Base-by-base conservation (phyloP, 768 basidiomycete species). In the Phylloporus sp. region DNA sequence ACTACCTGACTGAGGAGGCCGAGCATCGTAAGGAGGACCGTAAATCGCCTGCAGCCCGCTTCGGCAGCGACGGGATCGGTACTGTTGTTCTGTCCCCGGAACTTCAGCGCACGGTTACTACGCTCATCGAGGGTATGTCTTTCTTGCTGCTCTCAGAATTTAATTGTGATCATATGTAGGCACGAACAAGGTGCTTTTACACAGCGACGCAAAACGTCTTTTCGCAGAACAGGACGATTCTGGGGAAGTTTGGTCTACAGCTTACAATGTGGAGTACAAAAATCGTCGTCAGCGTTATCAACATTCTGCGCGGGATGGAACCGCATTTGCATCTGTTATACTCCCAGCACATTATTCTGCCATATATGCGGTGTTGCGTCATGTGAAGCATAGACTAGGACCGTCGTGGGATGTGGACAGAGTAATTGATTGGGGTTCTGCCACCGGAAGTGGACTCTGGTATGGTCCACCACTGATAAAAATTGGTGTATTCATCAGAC, bases 281-380 rank as follows among this genome's bases (percentile, higher is more conserved):
- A 84, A 84, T 12, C 70, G 73, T 36, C 70, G 73, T 47, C 85
- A 88, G 61, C 75, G 78, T 31, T 68, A 68, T 50, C 78, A 77
- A 24, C 87, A 88, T 66, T 73, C 73, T 35, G 76, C 79, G 49
- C 77, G 86, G 24, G 88, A 93, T 56, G 90, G 85, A 22, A 84
- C 87, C 23, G 92, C 92, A 5, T 95, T 93, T 65, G 86, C 87
- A 13, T 84, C 88, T 12, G 77, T 94, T 44, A 87, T 85, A n/a
- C 78, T 95, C 56, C 92, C 92, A 1, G 82, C 85, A 4, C 88
- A 93, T 70, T 95, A 88, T 65, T 81, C 90, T 41, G 90, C 84
- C 2, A 86, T 93, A 45, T 76, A 72, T 44, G 74, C 86, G n/a
- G 89, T 94, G 6, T 70, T 95, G 16, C 73, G 79, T 42, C 84